Base-by-base conservation (phyloP, 805 yeast species). In the Lipomyces orientalis region DNA sequence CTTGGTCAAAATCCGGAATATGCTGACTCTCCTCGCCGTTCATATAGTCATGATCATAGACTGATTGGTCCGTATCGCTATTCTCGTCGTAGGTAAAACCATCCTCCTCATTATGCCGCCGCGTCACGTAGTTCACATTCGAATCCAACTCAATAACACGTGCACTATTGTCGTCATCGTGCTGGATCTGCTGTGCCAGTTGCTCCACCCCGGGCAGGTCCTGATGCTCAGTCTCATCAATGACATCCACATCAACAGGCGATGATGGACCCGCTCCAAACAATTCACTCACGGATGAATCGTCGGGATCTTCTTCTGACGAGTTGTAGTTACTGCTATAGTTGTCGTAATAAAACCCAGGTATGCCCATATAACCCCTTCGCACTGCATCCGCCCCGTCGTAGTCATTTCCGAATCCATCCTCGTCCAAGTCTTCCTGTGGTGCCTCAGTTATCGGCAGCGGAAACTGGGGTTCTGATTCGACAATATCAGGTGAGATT, bases 291-390 rank as follows among this genome's bases (percentile, higher is more conserved):
- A 62, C 55, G 7, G 66, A 58, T 29, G 68, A 68, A 19, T 58
- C 68, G 54, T 69, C 72, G 8, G 54, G 65, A 2, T 69, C 72
- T 51, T 69, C 72, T 58, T 69, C 72, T 2, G 72, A 66, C 22
- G 72, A 67, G 54, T 69, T 64, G 64, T 66, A 68, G 39, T 55
- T 65, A 35, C 68, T 61, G 52, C 56, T 60, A 54, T 37, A 58
- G 12, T 56, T 12, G 54, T 65, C 62, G 33, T 55, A 65, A 29
- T 67, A 67, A 52, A 67, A 67, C 25, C 71, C 68, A 34, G 71
- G 66, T 3, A 65, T 37, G 37, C 68, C 69, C 58, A 58, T 33
- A 31, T 58, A 65, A 10, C 52, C 25, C 34, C 62, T 37, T 58
- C 56, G 60, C 25, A 2, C 22, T 2, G 33, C 16, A 5, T 63